Base-by-base conservation (phyloP, 202 grass and related monocot species). In the Zizania palustris region DNA sequence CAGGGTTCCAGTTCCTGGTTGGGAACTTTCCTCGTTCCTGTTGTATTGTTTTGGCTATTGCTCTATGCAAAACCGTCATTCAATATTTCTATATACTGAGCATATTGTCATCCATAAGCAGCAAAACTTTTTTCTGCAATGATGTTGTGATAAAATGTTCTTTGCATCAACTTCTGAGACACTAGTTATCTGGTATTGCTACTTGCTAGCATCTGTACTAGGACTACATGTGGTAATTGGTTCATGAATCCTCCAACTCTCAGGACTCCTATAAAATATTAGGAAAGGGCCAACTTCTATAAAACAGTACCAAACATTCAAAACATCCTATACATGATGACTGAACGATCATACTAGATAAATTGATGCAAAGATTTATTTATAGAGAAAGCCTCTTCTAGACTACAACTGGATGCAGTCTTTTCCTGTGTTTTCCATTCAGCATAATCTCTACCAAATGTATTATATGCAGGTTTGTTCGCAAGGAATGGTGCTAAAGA, bases 401-500 rank as follows among this genome's bases (percentile, higher is more conserved):
- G 28, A 65, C 57, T 59, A 60, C 37, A 66, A 63, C 60, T 72
- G 3, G 1, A 33, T 62, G 39, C 3, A 39, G n/a, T 60, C 43
- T 72, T 74, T 64, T 60, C 8, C 33, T 71, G 16, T 82, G 66
- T 48, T 8, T 55, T 64, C 63, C 1, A 60, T 50, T 60, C 16
- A 53, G 55, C 37, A 66, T 62, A 60, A 71, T 42, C 14, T 73
- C 33, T 20, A 63, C 41, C 10, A 22, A 78, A 46, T 69, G 61
- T 53, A 18, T 79, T 34, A 58, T 80, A 35, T 86, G 77, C 76
- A 94, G 91, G 80, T 43, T 71, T 88, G 43, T 86, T 79, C 70
- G 85, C 85, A 64, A 81, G 80, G 91, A 75, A 79, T 40, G 43
- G 76, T 21, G 84, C 79, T 46, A 91, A 80, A 72, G 91, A 91